These are phyloP conservation scores for Tetratostichococcus sp. DNA, from an alignment of 139 green algal genomes.

Conservation along the genomic window DNA sequence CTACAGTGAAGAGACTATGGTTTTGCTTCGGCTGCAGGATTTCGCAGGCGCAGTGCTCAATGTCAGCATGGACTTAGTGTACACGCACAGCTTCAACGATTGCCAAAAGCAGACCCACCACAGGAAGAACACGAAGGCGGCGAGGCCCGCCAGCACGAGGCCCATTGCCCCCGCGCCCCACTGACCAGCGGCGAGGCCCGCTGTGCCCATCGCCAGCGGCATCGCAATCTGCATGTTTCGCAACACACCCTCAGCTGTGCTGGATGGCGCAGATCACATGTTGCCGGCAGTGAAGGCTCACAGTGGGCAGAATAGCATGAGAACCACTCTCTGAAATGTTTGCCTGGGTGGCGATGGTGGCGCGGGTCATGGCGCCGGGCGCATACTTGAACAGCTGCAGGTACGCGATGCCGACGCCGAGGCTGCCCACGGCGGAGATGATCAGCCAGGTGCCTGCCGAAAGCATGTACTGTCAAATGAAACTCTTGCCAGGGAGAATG, in stretches of 20 bases:
- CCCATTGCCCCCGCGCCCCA: conserved; percentile 8
- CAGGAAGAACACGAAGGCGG: conserved; percentile 41
- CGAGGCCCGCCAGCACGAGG: conserved; percentile 17
- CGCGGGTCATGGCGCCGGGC: conserved; percentile 13
- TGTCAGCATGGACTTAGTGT: too few relatives aligned
- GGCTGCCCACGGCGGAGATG: conserved; percentile 6
- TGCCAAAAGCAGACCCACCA: conserved; percentile 18
- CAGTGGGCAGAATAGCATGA: too few relatives aligned
- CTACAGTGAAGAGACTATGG: not conserved
- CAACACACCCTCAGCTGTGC: not conserved
- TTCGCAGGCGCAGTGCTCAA: too few relatives aligned
- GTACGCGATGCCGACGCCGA: conserved; percentile 31
- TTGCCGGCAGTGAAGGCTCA: too few relatives aligned
- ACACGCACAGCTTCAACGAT: too few relatives aligned
- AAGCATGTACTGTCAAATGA: not conserved
- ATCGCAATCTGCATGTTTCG: conserved; percentile 28
- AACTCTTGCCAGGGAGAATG: too few relatives aligned
- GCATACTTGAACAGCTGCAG: conserved; percentile 33
- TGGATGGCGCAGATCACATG: not conserved
- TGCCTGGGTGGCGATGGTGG: conserved; percentile 8
- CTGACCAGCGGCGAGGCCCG: conserved; percentile 18
- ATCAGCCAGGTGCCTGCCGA: conserved; percentile 27
- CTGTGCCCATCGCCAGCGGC: conserved; percentile 13
- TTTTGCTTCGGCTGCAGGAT: too few relatives aligned
- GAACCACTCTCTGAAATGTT: too few relatives aligned